Conservation (phyloP, 805 yeast genomes). For the Grigorovia humatica region DNA sequence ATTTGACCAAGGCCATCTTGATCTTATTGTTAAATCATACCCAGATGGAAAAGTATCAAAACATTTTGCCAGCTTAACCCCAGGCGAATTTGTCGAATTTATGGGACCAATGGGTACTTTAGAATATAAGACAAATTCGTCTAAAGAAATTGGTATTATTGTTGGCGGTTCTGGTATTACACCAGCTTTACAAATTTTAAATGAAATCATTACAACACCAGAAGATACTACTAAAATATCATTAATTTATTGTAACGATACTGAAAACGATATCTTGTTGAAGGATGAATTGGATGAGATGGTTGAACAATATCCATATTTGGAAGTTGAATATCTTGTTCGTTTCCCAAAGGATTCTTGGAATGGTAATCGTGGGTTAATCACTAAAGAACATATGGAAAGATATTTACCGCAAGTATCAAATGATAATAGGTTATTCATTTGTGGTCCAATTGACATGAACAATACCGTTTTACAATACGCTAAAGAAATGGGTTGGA, state of each 20-base stretch:
- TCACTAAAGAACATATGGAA: constrained; percentile 47
- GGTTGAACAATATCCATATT: constrained; percentile 49
- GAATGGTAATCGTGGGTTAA: constrained; percentile 50
- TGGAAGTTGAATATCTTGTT: constrained; percentile 50
- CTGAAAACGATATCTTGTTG: constrained; percentile 65
- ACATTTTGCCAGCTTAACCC: constrained; percentile 50
- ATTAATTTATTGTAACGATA: constrained; percentile 62
- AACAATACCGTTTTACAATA: constrained; percentile 40
- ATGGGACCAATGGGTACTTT: constrained; percentile 76
- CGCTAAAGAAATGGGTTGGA: constrained; percentile 53
- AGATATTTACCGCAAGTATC: constrained; percentile 43
- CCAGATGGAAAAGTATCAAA: constrained; percentile 60
- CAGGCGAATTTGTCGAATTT: constrained; percentile 59
- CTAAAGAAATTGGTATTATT: constrained; percentile 52
- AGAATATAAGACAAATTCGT: constrained; percentile 47
- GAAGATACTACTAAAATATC: constrained; percentile 52
- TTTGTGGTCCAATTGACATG: constrained; percentile 72
- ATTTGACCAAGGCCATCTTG: constrained; percentile 64
- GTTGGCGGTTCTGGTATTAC: constrained; percentile 90
- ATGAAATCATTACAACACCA: constrained; percentile 58
- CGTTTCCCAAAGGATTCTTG: constrained; percentile 41
- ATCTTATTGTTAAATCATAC: constrained; percentile 67
- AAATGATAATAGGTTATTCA: constrained; percentile 43
- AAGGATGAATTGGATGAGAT: constrained; percentile 66
- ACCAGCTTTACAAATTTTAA: constrained; percentile 74